phyloP scores from a whole-genome alignment of 331 rosid species.

The Cucumis variabilis region DNA sequence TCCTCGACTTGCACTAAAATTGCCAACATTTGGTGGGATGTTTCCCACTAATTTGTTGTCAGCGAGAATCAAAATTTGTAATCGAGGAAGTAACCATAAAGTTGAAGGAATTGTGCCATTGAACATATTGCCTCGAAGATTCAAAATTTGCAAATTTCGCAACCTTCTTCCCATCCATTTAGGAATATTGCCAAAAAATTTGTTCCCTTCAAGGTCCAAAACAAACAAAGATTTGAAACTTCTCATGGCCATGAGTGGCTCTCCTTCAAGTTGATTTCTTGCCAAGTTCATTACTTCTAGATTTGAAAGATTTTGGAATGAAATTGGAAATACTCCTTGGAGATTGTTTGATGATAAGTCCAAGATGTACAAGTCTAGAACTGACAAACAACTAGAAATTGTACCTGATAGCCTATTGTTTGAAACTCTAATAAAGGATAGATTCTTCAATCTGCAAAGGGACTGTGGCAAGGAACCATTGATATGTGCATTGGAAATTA shows the following conservation, averaged over 20 bases:
- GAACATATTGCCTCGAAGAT: conserved; percentile 41
- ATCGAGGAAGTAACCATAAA: conserved; percentile 27
- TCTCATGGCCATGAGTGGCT: conserved; percentile 38
- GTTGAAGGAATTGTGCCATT: conserved; percentile 41
- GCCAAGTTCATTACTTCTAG: background rate
- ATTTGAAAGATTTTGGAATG: conserved; percentile 14
- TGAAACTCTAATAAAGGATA: too few relatives aligned
- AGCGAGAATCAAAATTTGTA: conserved; percentile 40
- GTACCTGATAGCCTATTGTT: too few relatives aligned
- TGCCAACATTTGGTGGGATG: conserved; percentile 19
- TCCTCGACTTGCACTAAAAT: too few relatives aligned
- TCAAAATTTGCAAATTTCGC: conserved; percentile 28
- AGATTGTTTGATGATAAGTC: too few relatives aligned
- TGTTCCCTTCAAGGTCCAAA: conserved; percentile 52
- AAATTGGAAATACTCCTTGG: background rate
- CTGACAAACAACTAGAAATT: too few relatives aligned
- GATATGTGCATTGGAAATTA: too few relatives aligned
- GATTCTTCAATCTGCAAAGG: too few relatives aligned
- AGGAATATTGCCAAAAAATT: conserved; percentile 48
- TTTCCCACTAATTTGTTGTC: conserved; percentile 39
- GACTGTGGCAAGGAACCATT: too few relatives aligned
- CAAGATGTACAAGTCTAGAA: too few relatives aligned
- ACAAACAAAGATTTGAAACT: conserved; percentile 21
- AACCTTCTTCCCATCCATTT: conserved; percentile 38
- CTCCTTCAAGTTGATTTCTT: conserved; percentile 43